These are phyloP conservation scores for Schrenkiella parvula DNA, from an alignment of 345 rosid genomes.

Conservation along the genomic window DNA sequence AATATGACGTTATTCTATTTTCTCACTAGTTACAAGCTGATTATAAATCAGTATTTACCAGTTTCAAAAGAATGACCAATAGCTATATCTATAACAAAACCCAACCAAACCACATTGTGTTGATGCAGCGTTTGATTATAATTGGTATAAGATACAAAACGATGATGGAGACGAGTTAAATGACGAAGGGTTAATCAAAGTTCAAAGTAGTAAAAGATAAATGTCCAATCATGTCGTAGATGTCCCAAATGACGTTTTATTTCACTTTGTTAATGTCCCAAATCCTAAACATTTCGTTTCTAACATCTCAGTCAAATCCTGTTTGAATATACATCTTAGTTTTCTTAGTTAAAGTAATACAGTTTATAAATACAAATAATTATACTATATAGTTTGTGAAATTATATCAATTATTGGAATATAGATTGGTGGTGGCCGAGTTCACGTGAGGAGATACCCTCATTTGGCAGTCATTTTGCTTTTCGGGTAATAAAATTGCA, in stretches of 20 bases:
- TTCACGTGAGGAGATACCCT: conserved; percentile 40
- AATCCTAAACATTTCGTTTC: not conserved
- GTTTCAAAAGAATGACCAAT: not conserved
- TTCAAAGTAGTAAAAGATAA: not conserved
- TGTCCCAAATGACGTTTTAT: not conserved
- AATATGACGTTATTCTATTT: not conserved
- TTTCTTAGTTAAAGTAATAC: not conserved
- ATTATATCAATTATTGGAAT: conserved; percentile 14
- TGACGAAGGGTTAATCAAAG: not conserved
- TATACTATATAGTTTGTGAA: not conserved
- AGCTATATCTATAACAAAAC: not conserved
- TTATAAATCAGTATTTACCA: not conserved
- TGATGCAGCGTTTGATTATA: not conserved
- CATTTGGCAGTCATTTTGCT: conserved; percentile 26
- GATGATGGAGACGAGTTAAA: not conserved
- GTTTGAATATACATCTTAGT: not conserved
- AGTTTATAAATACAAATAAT: not conserved
- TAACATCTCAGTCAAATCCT: not conserved
- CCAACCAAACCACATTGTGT: too few relatives aligned
- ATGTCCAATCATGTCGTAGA: not conserved
- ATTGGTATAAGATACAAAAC: not conserved
- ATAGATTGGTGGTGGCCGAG: conserved; percentile 33
- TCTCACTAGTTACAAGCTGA: too few relatives aligned
- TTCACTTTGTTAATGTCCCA: not conserved
- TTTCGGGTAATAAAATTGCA: not conserved